These are phyloP conservation scores for Epichloe gansuensis DNA, from an alignment of 2,329 filamentous ascomycete species.

Conservation along the genomic window DNA sequence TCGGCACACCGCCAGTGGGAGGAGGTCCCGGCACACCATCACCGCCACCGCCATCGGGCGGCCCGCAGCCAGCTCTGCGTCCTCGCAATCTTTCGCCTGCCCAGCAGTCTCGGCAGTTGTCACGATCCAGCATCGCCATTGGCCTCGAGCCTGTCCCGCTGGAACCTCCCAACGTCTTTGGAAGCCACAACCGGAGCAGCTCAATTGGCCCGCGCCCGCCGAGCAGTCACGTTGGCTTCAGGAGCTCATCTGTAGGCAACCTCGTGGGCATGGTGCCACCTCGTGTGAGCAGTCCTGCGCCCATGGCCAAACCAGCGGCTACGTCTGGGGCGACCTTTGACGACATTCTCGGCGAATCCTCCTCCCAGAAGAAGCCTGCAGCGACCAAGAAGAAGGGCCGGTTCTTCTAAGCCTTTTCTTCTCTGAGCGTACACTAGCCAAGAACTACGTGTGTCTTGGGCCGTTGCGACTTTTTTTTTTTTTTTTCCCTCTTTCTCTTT, in stretches of 20 bases:
- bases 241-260: constrained; percentile 25
- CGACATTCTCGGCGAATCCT: constrained; percentile 30
- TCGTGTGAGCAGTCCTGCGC: constrained; percentile 7
- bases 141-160: constrained; percentile 31
- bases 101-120: constrained; percentile 20
- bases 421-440: not conserved
- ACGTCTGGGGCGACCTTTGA: constrained; percentile 33
- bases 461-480: not conserved
- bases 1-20: constrained; percentile 10
- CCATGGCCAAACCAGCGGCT: constrained; percentile 11
- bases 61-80: constrained; percentile 18
- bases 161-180: constrained; percentile 18
- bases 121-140: constrained; percentile 31
- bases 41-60: constrained; percentile 15
- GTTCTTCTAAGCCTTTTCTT: constrained; percentile 21
- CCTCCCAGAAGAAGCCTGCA: constrained; percentile 16
- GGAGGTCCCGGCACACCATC: constrained; percentile 15
- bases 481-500: not conserved
- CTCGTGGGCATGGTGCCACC: constrained; percentile 15
- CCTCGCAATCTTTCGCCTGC: constrained; percentile 28
- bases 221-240: constrained; percentile 20
- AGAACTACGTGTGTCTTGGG: not conserved
- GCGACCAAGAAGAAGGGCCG: constrained; percentile 28
- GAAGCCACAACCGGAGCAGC: constrained; percentile 22
- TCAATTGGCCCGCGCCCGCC: constrained; percentile 22